Evolutionary conservation across 1,139 yeast species (phyloP).

Genomic region (Debaryomycetaceae sp.): DNA sequence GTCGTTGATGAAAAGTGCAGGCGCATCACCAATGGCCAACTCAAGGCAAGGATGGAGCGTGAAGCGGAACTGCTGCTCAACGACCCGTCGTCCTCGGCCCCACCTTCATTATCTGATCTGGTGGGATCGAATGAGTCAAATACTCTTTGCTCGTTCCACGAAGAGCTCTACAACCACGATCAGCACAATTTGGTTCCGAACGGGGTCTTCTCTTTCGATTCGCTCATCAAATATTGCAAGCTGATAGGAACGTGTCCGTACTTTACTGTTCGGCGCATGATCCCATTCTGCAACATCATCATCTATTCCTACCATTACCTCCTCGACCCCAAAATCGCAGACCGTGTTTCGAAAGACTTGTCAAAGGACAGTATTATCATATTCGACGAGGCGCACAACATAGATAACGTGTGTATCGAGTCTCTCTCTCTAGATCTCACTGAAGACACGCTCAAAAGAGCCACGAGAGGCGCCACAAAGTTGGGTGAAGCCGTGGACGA

Average conservation of each 20-base stretch:
- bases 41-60: constrained; percentile 52
- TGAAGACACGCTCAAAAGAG: constrained; percentile 35
- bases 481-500: constrained; percentile 68
- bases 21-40: constrained; percentile 84
- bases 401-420: constrained; percentile 96
- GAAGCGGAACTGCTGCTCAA: constrained; percentile 42
- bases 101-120: background rate
- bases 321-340: constrained; percentile 94
- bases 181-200: constrained; percentile 83
- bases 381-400: constrained; percentile 97
- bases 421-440: constrained; percentile 74
- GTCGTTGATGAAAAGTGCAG: constrained; percentile 96
- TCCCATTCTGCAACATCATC: constrained; percentile 85
- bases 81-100: constrained; percentile 24
- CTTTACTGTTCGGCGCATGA: constrained; percentile 96
- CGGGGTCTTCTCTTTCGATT: constrained; percentile 92
- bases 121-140: constrained; percentile 16
- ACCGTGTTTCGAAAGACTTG: constrained; percentile 82
- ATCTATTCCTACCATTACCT: constrained; percentile 94
- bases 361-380: constrained; percentile 90
- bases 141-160: constrained; percentile 73
- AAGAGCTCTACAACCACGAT: constrained; percentile 72
- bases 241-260: constrained; percentile 83
- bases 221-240: constrained; percentile 66
- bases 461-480: constrained; percentile 63